Conservation (phyloP, 2,329 filamentous ascomycete genomes). For the Thelonectria olida region DNA sequence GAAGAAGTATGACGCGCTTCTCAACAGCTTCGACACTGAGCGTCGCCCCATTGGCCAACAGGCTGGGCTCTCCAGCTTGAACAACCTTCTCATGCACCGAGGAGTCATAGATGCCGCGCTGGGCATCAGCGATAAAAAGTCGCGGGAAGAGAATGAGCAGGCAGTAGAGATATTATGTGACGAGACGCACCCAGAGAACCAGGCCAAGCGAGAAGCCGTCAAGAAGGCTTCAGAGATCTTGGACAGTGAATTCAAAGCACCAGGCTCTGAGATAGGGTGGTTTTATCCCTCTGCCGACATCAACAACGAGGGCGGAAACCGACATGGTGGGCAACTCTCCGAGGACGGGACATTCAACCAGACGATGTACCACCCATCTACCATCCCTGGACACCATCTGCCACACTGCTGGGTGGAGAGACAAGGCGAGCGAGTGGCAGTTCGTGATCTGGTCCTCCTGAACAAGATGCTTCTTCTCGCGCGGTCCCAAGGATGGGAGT, state of each 20-base stretch:
- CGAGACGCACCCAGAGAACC: neutral
- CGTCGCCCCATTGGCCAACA: slow-evolving; percentile 1
- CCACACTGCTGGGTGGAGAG: slow-evolving; percentile 13
- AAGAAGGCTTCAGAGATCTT: neutral
- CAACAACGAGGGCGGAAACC: neutral
- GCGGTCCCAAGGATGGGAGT: neutral
- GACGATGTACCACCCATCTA: neutral
- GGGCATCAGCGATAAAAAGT: neutral
- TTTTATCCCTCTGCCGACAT: slow-evolving; percentile 7
- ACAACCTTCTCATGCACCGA: slow-evolving; percentile 2
- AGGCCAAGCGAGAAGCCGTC: neutral
- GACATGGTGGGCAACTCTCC: neutral
- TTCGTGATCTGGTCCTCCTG: slow-evolving; percentile 8
- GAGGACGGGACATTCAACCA: neutral
- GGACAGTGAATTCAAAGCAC: slow-evolving; percentile 6
- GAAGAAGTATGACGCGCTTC: neutral
- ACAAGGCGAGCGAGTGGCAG: neutral
- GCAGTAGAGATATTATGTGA: neutral
- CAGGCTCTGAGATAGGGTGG: slow-evolving; percentile 2
- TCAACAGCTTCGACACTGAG: slow-evolving; percentile 9
- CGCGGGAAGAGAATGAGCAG: neutral
- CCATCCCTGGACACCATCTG: slow-evolving; percentile 2
- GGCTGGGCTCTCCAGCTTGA: slow-evolving; percentile 5
- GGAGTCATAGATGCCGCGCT: slow-evolving; percentile 2
- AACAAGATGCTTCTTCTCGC: slow-evolving; percentile 6